These are phyloP conservation scores for Nyctanthes arbortristis DNA, from an alignment of 257 asterid genomes.

Conservation along the genomic window DNA sequence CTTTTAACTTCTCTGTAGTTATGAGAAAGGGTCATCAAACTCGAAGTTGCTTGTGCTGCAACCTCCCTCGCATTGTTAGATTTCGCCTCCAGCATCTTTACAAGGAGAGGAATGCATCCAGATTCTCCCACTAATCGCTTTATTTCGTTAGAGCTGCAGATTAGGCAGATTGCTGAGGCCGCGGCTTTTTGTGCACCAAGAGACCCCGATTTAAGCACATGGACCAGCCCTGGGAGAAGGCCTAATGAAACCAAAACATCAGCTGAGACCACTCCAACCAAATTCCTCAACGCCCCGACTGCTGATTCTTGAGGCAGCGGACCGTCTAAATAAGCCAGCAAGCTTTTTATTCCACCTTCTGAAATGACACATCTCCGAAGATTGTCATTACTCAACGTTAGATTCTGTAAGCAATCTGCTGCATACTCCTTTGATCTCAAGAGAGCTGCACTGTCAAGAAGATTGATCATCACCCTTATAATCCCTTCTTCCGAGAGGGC, in stretches of 20 bases:
- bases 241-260: constrained; percentile 50
- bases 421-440: constrained; percentile 83
- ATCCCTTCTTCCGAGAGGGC: constrained; percentile 74
- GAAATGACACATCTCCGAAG: constrained; percentile 54
- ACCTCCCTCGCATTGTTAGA: constrained; percentile 55
- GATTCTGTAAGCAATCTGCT: constrained; percentile 77
- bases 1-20: constrained; percentile 65
- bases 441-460: constrained; percentile 62
- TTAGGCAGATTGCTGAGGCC: constrained; percentile 64
- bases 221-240: constrained; percentile 62
- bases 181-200: constrained; percentile 71
- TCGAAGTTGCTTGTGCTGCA: constrained; percentile 68
- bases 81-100: constrained; percentile 74
- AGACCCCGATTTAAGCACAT: constrained; percentile 69
- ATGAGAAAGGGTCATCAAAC: constrained; percentile 51
- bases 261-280: constrained; percentile 44
- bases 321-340: constrained; percentile 65
- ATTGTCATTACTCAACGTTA: constrained; percentile 61
- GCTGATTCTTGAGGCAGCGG: constrained; percentile 84
- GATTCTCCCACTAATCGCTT: too few relatives aligned
- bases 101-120: constrained; percentile 70
- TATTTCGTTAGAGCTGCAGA: constrained; percentile 45
- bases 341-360: constrained; percentile 68
- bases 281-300: constrained; percentile 64
- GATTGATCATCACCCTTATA: constrained; percentile 59